phyloP scores from a whole-genome alignment of 306 rosid species.

The Parietaria judaica region DNA sequence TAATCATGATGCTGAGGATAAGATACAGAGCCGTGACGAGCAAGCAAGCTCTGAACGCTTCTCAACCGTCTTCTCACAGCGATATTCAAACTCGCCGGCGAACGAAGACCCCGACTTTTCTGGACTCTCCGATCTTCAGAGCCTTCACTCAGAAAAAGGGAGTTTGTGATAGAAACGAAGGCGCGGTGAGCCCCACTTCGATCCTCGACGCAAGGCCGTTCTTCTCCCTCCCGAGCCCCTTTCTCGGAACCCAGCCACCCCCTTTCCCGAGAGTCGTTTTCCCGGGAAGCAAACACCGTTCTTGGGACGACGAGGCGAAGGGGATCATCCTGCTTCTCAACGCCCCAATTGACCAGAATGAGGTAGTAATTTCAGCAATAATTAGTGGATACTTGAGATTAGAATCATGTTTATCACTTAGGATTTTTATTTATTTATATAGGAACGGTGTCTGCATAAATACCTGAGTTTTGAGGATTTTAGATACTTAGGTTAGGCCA shows the following conservation, averaged over 20 bases:
- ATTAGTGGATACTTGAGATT: constrained; percentile 16
- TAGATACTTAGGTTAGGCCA: too few species aligned
- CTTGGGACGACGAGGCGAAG: constrained; percentile 31
- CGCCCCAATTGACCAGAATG: constrained; percentile 24
- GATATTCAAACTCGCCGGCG: constrained; percentile 14
- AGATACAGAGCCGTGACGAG: constrained; percentile 70
- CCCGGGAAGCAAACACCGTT: constrained; percentile 29
- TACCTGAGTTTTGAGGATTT: too few species aligned
- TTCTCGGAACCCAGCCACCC: constrained; percentile 28
- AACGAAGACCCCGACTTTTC: constrained; percentile 35
- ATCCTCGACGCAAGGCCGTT: constrained; percentile 50
- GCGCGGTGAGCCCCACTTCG: constrained; percentile 62
- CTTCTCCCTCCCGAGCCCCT: constrained; percentile 33
- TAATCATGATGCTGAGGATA: constrained; percentile 53
- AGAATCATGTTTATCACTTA: constrained; percentile 43
- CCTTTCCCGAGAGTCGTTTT: constrained; percentile 20
- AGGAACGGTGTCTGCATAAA: too few species aligned
- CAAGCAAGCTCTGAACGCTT: constrained; percentile 50
- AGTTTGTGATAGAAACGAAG: constrained; percentile 32
- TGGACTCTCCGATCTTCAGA: constrained; percentile 55
- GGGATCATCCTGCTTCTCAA: constrained; percentile 66
- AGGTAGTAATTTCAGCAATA: background rate
- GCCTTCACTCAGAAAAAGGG: constrained; percentile 37
- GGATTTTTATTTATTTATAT: too few species aligned
- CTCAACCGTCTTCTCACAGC: constrained; percentile 39